These are phyloP conservation scores for Amanita muscaria DNA, from an alignment of 768 basidiomycete species.

Conservation along the genomic window DNA sequence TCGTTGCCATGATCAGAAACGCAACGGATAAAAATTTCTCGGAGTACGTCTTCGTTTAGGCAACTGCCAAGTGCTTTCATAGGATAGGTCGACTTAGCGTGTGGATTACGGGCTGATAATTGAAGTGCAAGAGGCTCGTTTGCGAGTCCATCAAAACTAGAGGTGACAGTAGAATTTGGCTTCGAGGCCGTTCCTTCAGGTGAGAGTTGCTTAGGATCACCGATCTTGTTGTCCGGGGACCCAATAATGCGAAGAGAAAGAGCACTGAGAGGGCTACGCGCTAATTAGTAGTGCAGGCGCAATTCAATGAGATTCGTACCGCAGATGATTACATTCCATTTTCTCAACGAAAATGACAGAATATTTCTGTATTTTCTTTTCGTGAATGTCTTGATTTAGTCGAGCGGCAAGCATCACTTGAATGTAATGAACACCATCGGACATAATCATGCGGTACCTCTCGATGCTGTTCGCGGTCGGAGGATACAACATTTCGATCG, in stretches of 20 bases:
- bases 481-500: constrained; percentile 65
- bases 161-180: background rate
- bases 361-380: constrained; percentile 53
- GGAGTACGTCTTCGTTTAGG: too few relatives aligned
- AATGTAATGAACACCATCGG: constrained; percentile 78
- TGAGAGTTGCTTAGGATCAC: constrained; percentile 35
- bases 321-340: constrained; percentile 76
- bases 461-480: constrained; percentile 31
- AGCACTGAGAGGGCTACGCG: constrained; percentile 67
- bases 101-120: constrained; percentile 19
- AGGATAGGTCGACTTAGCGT: constrained; percentile 44
- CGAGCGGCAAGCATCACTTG: constrained; percentile 96
- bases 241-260: constrained; percentile 55
- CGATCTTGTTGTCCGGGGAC: constrained; percentile 60
- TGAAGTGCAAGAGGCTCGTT: constrained; percentile 7
- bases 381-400: constrained; percentile 66
- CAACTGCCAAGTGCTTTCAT: constrained; percentile 95
- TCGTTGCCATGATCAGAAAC: too few relatives aligned
- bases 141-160: background rate
- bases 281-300: background rate
- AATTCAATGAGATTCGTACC: constrained; percentile 38
- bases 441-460: constrained; percentile 76
- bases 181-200: background rate
- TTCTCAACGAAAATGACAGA: constrained; percentile 63
- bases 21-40: too few relatives aligned